These are phyloP conservation scores for Umbilicaria muhlenbergii DNA, from an alignment of 495 filamentous ascomycete genomes.

Conservation along the genomic window DNA sequence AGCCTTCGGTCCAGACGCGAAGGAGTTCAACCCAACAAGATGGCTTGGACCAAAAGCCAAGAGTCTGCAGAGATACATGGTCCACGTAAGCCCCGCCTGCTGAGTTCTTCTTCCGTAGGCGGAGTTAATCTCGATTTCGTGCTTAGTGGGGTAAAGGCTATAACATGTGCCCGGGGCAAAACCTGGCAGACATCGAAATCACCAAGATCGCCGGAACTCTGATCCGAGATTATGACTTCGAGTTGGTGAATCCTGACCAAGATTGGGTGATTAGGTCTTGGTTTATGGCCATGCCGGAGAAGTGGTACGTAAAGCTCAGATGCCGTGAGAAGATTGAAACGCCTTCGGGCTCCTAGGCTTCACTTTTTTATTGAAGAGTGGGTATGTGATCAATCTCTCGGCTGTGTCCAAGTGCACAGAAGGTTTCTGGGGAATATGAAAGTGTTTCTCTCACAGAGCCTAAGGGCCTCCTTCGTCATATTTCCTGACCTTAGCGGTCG, in stretches of 20 bases:
- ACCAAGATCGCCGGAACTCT: constrained; percentile 25
- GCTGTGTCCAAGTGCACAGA: no score
- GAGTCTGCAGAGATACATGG: constrained; percentile 21
- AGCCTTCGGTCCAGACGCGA: constrained; percentile 28
- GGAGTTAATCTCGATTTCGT: background rate
- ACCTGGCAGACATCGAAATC: constrained; percentile 32
- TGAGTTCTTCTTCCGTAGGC: background rate
- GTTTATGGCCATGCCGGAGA: constrained; percentile 22
- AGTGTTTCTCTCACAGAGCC: no score
- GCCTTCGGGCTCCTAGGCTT: no score
- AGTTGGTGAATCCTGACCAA: constrained; percentile 21
- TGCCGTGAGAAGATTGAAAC: no score
- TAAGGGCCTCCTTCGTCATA: no score
- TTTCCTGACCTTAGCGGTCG: no score
- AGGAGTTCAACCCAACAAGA: constrained; percentile 30
- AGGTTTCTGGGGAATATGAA: no score
- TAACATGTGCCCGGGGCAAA: constrained; percentile 25
- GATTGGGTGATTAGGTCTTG: constrained; percentile 24
- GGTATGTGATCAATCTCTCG: no score
- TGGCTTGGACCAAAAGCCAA: constrained; percentile 22
- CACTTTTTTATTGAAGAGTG: no score
- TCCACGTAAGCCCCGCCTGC: constrained; percentile 11
- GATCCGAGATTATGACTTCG: constrained; percentile 26
- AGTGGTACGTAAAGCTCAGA: constrained; percentile 13
- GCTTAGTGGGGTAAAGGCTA: constrained; percentile 28